Evolutionary conservation across 2,329 filamentous ascomycete genomes (phyloP).

Genomic region (Epichloe sp.): DNA sequence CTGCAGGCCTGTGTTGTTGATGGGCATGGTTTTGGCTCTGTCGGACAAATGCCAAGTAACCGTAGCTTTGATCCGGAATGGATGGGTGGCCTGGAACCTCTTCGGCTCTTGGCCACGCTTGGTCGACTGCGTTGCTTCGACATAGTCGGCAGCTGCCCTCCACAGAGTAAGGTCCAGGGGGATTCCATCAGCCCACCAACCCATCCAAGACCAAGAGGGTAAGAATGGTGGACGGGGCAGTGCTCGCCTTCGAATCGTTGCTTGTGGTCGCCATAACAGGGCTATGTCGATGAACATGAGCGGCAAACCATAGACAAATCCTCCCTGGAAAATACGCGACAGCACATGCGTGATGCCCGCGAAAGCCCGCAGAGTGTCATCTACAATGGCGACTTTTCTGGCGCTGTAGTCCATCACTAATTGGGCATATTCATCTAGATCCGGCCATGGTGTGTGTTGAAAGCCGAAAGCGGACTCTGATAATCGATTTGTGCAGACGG

Average conservation of each 20-base stretch:
- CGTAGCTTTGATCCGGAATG: constrained; percentile 25
- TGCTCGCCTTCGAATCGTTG: constrained; percentile 26
- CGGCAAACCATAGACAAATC: constrained; percentile 33
- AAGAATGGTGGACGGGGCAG: constrained; percentile 24
- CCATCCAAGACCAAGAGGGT: constrained; percentile 35
- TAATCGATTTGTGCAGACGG: constrained; percentile 20
- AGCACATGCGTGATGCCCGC: constrained; percentile 29
- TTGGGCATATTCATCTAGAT: constrained; percentile 31
- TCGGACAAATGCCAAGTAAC: constrained; percentile 29
- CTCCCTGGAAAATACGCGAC: constrained; percentile 27
- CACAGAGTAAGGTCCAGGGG: constrained; percentile 29
- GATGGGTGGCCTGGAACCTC: constrained; percentile 23
- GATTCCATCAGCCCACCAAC: constrained; percentile 33
- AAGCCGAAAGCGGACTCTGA: constrained; percentile 22
- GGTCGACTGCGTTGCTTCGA: constrained; percentile 22
- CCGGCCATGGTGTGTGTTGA: constrained; percentile 29
- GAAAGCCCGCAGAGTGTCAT: constrained; percentile 30
- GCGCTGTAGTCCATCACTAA: constrained; percentile 31
- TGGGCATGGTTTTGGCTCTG: constrained; percentile 19
- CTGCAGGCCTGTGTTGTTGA: constrained; percentile 25
- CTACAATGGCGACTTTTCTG: constrained; percentile 24
- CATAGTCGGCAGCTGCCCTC: constrained; percentile 30
- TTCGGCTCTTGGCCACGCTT: constrained; percentile 20
- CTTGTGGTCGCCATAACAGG: constrained; percentile 31
- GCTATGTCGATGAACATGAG: constrained; percentile 32